Percentiles rank a stretch among this genome's conserved stretches.
Conservation (phyloP, 1,139 yeast species). For the Arxiozyma slooffiae region DNA sequence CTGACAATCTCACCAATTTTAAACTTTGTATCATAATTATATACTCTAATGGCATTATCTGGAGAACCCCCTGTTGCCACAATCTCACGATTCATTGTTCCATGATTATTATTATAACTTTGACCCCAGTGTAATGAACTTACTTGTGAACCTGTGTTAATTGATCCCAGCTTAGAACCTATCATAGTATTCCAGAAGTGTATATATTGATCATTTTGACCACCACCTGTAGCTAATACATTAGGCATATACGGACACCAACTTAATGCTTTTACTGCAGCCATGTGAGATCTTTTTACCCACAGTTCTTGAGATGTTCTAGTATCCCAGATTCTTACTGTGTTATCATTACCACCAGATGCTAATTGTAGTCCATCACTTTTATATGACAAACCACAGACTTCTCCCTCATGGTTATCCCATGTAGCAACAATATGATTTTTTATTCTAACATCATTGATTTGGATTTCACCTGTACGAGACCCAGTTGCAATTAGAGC, state of each 20-base stretch:
- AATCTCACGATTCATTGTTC: slow-evolving; percentile 62
- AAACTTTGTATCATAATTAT: slow-evolving; percentile 77
- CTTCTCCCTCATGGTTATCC: slow-evolving; percentile 72
- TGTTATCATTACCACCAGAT: slow-evolving; percentile 89
- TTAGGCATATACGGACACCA: slow-evolving; percentile 90
- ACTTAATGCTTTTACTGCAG: slow-evolving; percentile 91
- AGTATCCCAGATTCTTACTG: slow-evolving; percentile 92
- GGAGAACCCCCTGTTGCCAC: slow-evolving; percentile 95
- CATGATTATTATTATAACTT: slow-evolving; percentile 32
- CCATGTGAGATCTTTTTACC: slow-evolving; percentile 70
- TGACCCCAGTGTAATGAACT: slow-evolving; percentile 89
- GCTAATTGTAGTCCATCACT: slow-evolving; percentile 78
- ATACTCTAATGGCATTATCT: slow-evolving; percentile 70
- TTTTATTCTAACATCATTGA: slow-evolving; percentile 88
- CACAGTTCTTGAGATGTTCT: slow-evolving; percentile 67
- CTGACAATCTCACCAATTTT: slow-evolving; percentile 78
- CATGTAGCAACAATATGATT: slow-evolving; percentile 56
- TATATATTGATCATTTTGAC: slow-evolving; percentile 79
- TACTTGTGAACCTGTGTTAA: slow-evolving; percentile 90
- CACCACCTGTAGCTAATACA: slow-evolving; percentile 91
- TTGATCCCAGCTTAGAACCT: slow-evolving; percentile 76
- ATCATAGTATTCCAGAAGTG: slow-evolving; percentile 94
- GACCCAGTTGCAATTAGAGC: slow-evolving; percentile 78
- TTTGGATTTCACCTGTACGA: slow-evolving; percentile 71
- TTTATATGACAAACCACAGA: slow-evolving; percentile 87